phyloP scores from a whole-genome alignment of 2,329 filamentous ascomycete species.

The Cladosporium sp. region DNA sequence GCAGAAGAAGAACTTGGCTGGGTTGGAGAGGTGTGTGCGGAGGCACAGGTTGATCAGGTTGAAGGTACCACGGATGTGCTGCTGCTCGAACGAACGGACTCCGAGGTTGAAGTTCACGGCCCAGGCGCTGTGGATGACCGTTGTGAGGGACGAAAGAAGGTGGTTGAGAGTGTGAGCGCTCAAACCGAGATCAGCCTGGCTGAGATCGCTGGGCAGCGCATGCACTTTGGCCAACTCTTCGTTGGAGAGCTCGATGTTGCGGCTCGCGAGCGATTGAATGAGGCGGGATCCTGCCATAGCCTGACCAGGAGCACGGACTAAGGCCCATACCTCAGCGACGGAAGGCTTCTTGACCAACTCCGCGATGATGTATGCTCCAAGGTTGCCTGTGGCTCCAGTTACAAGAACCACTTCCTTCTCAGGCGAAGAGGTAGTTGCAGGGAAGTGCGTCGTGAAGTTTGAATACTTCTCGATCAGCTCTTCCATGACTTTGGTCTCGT shows the following conservation, averaged over 20 bases:
- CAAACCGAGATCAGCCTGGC: conserved; percentile 46
- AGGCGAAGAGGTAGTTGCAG: conserved; percentile 18
- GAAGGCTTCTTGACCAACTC: conserved; percentile 36
- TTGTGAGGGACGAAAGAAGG: conserved; percentile 39
- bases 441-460: conserved; percentile 37
- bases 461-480: conserved; percentile 51
- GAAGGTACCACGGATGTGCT: conserved; percentile 48
- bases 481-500: conserved; percentile 48
- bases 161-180: conserved; percentile 26
- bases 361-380: conserved; percentile 61
- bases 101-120: conserved; percentile 60
- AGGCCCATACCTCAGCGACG: conserved; percentile 51
- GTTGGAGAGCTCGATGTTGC: conserved; percentile 41
- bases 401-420: conserved; percentile 44
- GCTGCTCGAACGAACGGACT: conserved; percentile 53
- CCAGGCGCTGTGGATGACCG: conserved; percentile 56
- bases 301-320: conserved; percentile 51
- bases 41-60: conserved; percentile 49
- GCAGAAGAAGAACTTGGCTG: conserved; percentile 53
- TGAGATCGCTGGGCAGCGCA: conserved; percentile 46
- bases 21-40: conserved; percentile 33
- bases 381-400: conserved; percentile 67
- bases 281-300: conserved; percentile 41
- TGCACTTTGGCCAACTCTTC: conserved; percentile 39
- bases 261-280: conserved; percentile 38